These are phyloP conservation scores for Cinnamomum chago DNA, from an alignment of 164 flowering plant genomes.

Conservation along the genomic window DNA sequence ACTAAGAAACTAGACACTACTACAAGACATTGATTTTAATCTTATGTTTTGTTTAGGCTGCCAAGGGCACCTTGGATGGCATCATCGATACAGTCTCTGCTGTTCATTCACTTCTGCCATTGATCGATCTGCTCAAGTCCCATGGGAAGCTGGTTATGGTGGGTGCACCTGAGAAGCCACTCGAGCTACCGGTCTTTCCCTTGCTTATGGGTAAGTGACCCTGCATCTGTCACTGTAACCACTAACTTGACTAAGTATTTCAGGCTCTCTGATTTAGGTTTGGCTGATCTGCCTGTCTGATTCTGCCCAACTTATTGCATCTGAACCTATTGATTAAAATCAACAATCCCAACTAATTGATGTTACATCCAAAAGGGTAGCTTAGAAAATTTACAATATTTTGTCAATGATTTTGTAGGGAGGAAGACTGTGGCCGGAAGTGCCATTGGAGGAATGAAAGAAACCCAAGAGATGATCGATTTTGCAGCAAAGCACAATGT, in stretches of 20 bases:
- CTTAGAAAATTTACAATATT: no score
- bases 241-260: no score
- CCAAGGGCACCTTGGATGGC: constrained; percentile 39
- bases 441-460: constrained; percentile 9
- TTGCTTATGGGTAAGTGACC: constrained; percentile 31
- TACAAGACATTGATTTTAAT: constrained; percentile 30
- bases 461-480: constrained; percentile 16
- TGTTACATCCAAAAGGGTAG: no score
- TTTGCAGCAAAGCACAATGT: constrained; percentile 11
- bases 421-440: constrained; percentile 11
- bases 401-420: background rate
- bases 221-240: no score
- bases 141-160: constrained; percentile 40
- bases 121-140: constrained; percentile 30
- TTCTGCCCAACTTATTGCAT: no score
- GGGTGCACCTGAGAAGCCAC: constrained; percentile 40
- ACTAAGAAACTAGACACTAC: no score
- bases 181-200: constrained; percentile 30
- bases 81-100: constrained; percentile 46
- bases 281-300: no score
- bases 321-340: no score
- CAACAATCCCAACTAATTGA: no score
- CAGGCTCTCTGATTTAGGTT: no score
- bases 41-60: constrained; percentile 24
- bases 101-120: constrained; percentile 31